Evolutionary conservation across 2,329 filamentous ascomycete genomes (phyloP), one percentile per base, ranked within the genome.

Genomic region (Mariannaea elegans): DNA sequence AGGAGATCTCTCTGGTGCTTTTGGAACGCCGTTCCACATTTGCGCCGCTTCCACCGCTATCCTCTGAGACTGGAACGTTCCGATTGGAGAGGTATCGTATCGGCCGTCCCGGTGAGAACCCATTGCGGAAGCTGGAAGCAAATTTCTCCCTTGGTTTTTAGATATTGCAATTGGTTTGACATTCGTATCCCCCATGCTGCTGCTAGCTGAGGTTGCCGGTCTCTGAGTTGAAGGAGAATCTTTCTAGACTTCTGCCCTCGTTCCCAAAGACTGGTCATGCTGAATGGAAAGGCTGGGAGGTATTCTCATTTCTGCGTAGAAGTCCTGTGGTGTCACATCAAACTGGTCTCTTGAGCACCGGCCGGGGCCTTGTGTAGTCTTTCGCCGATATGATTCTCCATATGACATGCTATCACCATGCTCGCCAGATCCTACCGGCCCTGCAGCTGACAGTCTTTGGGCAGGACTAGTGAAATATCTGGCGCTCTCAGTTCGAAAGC

Each of bases 231-330:
- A 57, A 41, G 59, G 36, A 52, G 61, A 62, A 60, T 47, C 64
- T 44, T 56, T 55, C 69, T 71, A 71, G 16, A 55, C 61, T 59
- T 49, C 65, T 19, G 39, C 32, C 21, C 53, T 56, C 13, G 19
- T 42, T 36, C 56, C 53, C 7, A 61, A 32, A 29, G 57, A 44
- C 3, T 46, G 58, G n/a, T 21, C 13, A 19, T 18, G 42, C 19
- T 63, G 47, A 9, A 31, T 50, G 38, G 45, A 13, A 9, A 67
- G 38, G 4, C 7, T 56, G 14, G 52, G 44, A 1, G 66, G 52
- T 24, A 65, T 42, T 36, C 59, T 32, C 69, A 68, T 69, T 14
- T 64, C 56, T 2, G 71, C 59, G 38, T 70, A 73, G 24, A 73
- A 73, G 19, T 68, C 58, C 13, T 63, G 54, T 5, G 71, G 68